Evolutionary conservation across 73 alveolate genomes (phyloP).

Genomic region (Paramecium sexaurelia): DNA sequence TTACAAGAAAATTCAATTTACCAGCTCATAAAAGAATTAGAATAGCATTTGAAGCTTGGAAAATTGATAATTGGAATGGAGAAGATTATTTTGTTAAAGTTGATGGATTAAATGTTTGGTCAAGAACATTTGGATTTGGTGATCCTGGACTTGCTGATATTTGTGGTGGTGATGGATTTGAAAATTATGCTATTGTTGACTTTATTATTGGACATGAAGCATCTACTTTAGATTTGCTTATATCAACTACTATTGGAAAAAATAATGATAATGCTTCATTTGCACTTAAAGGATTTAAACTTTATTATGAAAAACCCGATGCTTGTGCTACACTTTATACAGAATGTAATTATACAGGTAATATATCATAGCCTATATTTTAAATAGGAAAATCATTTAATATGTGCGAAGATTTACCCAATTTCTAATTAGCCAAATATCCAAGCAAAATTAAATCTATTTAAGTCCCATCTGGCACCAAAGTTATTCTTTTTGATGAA

Average conservation of each 20-base stretch:
- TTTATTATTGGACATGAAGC: slow-evolving; percentile 36
- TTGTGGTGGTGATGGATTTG: slow-evolving; percentile 50
- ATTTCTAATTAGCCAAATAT: not conserved
- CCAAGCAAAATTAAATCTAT: slow-evolving; percentile 45
- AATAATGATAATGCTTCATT: not conserved
- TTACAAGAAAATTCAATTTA: not conserved
- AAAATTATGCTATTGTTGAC: not conserved
- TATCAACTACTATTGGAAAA: not conserved
- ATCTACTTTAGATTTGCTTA: not conserved
- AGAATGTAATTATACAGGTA: slow-evolving; percentile 34
- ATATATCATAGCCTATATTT: not conserved
- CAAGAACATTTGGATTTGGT: slow-evolving; percentile 31
- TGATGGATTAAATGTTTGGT: not conserved
- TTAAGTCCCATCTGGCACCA: not conserved
- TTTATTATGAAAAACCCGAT: slow-evolving; percentile 30
- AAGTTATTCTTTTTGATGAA: not conserved
- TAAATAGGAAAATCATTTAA: slow-evolving; percentile 16
- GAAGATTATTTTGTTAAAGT: not conserved
- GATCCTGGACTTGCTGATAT: slow-evolving; percentile 34
- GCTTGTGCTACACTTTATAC: slow-evolving; percentile 44
- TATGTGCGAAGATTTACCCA: slow-evolving; percentile 46
- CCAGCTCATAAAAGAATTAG: slow-evolving; percentile 41
- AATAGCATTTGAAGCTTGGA: slow-evolving; percentile 8
- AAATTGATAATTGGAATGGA: slow-evolving; percentile 24
- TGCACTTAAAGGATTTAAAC: slow-evolving; percentile 26